Base-by-base conservation (phyloP, 202 grass and related monocot species). In the Zizania palustris region DNA sequence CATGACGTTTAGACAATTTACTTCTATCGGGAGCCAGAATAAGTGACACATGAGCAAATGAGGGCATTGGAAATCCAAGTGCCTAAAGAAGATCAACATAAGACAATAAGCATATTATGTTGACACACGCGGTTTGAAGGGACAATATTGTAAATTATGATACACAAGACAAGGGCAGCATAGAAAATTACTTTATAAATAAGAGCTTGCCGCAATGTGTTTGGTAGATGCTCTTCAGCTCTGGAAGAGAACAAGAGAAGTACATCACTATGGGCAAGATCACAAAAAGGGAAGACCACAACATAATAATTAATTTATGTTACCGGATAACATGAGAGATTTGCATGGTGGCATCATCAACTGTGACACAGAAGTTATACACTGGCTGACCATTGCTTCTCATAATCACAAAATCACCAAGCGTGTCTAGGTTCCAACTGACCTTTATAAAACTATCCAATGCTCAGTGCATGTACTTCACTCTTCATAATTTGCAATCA, bases 351-450 rank as follows among this genome's bases (percentile, higher is more conserved):
- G 95, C 89, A 73, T 98, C 95, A 45, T 98, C 95, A 67, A 98
- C 91, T 13, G 95, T 98, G 51, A 98, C 95, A 85, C 95, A 98
- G 39, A 98, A 98, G 87, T 98, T 98, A 85, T 98, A 98, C 45
- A 98, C 95, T 78, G 95, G 95, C 63, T 98, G 95, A 9, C 95
- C 95, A 13, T 98, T 98, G 83, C 95, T 98, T 86, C 95, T 89
- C 95, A 98, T 98, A 53, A 98, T 92, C 72, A 98, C 91, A 54
- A 98, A 98, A 70, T 98, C 95, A 53, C 95, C 91, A 48, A 98
- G 91, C 7, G 95, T 98, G 53, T 94, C 86, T 64, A 98, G 48
- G 63, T 85, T 92, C 95, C 95, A 98, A 65, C 89, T 92, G 85
- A 98, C 95, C 95, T 98, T 98, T 86, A 98, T 67, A 20, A 94